phyloP scores from a whole-genome alignment of 2,329 filamentous ascomycete species.

The Ascochyta clinopodiicola region DNA sequence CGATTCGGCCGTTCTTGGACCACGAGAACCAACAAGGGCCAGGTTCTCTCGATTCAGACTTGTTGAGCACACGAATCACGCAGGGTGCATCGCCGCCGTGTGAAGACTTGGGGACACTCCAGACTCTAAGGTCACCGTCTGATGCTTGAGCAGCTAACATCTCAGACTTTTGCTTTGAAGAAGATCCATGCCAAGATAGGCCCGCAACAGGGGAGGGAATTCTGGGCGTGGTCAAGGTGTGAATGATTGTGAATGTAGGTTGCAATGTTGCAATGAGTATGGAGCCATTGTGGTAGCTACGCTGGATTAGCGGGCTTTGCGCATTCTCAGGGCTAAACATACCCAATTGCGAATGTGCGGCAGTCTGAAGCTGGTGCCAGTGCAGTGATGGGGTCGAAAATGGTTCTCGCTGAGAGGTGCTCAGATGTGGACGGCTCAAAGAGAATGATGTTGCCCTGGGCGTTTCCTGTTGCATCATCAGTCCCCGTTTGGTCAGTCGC shows the following conservation, averaged over 20 bases:
- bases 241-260: constrained; percentile 90
- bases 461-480: constrained; percentile 69
- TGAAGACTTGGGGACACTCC: constrained; percentile 89
- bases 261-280: constrained; percentile 88
- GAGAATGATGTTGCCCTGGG: constrained; percentile 89
- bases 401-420: constrained; percentile 87
- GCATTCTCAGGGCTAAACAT: constrained; percentile 38
- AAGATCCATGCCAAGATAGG: constrained; percentile 94
- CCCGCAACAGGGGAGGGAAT: constrained; percentile 86
- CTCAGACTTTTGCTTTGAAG: constrained; percentile 93
- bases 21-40: constrained; percentile 96
- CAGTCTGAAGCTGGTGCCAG: constrained; percentile 89
- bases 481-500: constrained; percentile 13
- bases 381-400: constrained; percentile 94
- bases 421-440: constrained; percentile 95
- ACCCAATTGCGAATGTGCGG: constrained; percentile 96
- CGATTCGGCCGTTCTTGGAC: constrained; percentile 96
- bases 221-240: constrained; percentile 85
- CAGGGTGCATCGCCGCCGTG: constrained; percentile 76
- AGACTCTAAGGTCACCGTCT: constrained; percentile 91
- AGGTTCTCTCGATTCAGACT: constrained; percentile 73
- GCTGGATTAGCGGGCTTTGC: constrained; percentile 24
- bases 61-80: constrained; percentile 85
- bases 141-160: constrained; percentile 94
- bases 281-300: constrained; percentile 91